A percentile compares a stretch with the other conserved stretches of the same genome.
phyloP scores from a whole-genome alignment of 2,329 filamentous ascomycete genomes.

The Beauveria varroae region DNA sequence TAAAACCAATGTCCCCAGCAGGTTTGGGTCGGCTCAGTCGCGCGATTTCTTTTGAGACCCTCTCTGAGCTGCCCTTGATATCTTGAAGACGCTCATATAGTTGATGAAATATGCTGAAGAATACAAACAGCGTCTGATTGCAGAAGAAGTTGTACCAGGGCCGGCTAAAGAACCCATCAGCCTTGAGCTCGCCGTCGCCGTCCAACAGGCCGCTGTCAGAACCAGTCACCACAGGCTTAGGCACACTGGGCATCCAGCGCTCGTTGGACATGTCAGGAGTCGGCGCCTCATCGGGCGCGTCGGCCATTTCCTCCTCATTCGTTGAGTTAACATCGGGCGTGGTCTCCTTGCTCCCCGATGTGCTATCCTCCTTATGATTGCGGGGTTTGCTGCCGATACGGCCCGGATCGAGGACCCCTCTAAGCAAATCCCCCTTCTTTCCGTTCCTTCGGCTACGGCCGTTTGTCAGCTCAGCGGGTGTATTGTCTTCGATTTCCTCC shows the following conservation, averaged over 20 bases:
- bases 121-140: conserved; percentile 87
- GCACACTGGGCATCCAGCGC: conserved; percentile 56
- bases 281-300: conserved; percentile 48
- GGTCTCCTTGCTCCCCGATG: conserved; percentile 75
- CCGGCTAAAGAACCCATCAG: conserved; percentile 72
- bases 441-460: conserved; percentile 61
- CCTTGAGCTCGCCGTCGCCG: conserved; percentile 58
- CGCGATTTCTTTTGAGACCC: conserved; percentile 65
- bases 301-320: conserved; percentile 67
- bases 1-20: conserved; percentile 74
- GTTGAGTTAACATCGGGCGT: conserved; percentile 77
- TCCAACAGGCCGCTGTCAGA: conserved; percentile 42
- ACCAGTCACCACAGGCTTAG: conserved; percentile 45
- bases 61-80: conserved; percentile 71
- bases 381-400: conserved; percentile 64
- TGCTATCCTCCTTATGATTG: conserved; percentile 71
- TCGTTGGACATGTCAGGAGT: conserved; percentile 58
- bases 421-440: conserved; percentile 74
- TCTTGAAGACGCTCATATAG: conserved; percentile 77
- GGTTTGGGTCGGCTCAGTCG: conserved; percentile 71
- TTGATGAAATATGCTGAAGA: conserved; percentile 89
- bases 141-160: conserved; percentile 83
- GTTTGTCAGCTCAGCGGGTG: conserved; percentile 64
- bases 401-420: conserved; percentile 74
- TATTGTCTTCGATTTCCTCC: conserved; percentile 68